Conservation (phyloP, 179 eudicot genomes). For the Nepenthes alata region DNA sequence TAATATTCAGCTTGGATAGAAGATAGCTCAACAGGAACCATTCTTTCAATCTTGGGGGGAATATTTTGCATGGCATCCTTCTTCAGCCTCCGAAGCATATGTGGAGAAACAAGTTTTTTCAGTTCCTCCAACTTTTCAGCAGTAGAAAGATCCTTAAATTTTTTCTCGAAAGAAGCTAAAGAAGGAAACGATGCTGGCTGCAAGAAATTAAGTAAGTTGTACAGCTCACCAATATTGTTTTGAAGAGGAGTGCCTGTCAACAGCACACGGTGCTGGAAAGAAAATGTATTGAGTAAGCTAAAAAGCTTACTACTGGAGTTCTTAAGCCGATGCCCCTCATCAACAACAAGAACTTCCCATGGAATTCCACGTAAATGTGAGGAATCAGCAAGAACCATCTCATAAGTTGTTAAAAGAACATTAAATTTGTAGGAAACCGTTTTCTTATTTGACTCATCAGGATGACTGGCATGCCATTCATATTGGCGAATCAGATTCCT, state of each 20-base stretch:
- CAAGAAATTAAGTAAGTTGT: constrained; percentile 84
- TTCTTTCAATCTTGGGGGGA: constrained; percentile 91
- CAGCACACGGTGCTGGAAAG: constrained; percentile 86
- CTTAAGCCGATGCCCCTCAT: constrained; percentile 94
- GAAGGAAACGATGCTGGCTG: constrained; percentile 93
- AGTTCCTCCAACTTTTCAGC: constrained; percentile 91
- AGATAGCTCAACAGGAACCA: constrained; percentile 96
- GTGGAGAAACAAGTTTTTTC: constrained; percentile 95
- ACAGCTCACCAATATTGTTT: constrained; percentile 89
- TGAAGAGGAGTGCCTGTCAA: constrained; percentile 99
- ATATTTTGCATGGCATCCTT: constrained; percentile 98
- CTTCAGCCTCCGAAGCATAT: constrained; percentile 95
- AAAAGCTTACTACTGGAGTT: constrained; percentile 87
- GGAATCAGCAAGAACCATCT: constrained; percentile 89
- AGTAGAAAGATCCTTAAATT: constrained; percentile 71
- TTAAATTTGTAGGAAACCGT: constrained; percentile 63
- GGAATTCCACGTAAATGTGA: constrained; percentile 75
- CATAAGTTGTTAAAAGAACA: constrained; percentile 90
- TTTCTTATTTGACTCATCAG: constrained; percentile 33
- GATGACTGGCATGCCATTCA: constrained; percentile 76
- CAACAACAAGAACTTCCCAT: constrained; percentile 98
- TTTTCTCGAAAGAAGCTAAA: constrained; percentile 78
- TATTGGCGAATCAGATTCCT: constrained; percentile 69
- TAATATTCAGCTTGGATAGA: constrained; percentile 95
- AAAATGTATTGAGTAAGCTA: constrained; percentile 71